A percentile compares a stretch with the other conserved stretches of the same genome.
These are phyloP conservation scores for Smallanthus sonchifolius DNA, from an alignment of 129 eudicot species.

Conservation along the genomic window DNA sequence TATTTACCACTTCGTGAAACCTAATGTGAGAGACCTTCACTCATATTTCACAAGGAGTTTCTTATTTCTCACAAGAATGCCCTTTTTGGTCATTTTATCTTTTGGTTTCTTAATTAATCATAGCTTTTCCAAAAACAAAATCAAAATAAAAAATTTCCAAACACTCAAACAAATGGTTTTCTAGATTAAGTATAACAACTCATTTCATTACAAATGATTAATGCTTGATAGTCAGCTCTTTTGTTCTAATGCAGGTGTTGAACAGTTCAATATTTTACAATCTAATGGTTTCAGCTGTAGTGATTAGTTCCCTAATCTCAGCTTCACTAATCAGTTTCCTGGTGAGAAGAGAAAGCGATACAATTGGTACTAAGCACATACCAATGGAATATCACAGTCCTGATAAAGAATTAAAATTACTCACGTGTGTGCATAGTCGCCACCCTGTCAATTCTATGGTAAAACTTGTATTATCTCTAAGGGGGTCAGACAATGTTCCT, in stretches of 20 bases:
- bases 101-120: background rate
- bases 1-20: background rate
- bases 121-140: background rate
- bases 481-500: constrained; percentile 59
- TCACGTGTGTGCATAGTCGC: constrained; percentile 72
- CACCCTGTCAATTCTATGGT: constrained; percentile 76
- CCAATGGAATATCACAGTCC: constrained; percentile 67
- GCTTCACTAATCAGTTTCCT: constrained; percentile 63
- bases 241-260: constrained; percentile 37
- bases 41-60: too few relatives aligned
- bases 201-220: background rate
- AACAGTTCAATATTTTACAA: constrained; percentile 47
- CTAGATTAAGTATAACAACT: background rate
- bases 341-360: constrained; percentile 68
- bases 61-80: background rate
- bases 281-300: constrained; percentile 65
- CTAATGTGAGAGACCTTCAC: background rate
- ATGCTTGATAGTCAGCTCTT: background rate
- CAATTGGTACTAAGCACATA: constrained; percentile 57
- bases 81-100: background rate
- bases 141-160: background rate
- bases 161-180: background rate
- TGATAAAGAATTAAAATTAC: constrained; percentile 60
- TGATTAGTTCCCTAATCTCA: constrained; percentile 59
- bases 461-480: constrained; percentile 55